Evolutionary conservation across 805 yeast genomes (phyloP).

Genomic region (Spathaspora girioi): DNA sequence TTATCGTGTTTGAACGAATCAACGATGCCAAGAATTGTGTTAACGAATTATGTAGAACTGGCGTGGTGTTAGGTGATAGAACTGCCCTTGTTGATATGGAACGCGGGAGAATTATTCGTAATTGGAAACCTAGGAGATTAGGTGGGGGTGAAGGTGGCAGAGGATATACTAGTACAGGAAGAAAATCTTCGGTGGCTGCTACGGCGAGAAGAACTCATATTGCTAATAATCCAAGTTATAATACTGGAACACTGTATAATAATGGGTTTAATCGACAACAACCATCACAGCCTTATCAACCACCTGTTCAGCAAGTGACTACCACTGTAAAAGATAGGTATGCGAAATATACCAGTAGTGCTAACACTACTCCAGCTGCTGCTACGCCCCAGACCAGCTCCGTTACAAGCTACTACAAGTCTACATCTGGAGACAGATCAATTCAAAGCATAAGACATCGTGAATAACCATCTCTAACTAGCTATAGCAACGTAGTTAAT

Average conservation of each 20-base stretch:
- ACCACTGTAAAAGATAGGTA: constrained; percentile 17
- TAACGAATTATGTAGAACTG: constrained; percentile 49
- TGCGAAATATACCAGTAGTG: constrained; percentile 15
- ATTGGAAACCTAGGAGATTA: constrained; percentile 69
- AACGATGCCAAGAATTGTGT: constrained; percentile 60
- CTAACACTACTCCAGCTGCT: not conserved
- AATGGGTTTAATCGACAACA: constrained; percentile 1
- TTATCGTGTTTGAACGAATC: constrained; percentile 63
- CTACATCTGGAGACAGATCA: constrained; percentile 5
- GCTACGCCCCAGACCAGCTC: not conserved
- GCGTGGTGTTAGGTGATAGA: constrained; percentile 44
- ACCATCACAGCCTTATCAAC: constrained; percentile 8
- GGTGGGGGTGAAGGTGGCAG: constrained; percentile 96
- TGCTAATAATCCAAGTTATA: constrained; percentile 10
- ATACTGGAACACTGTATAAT: not conserved
- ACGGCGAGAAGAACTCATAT: constrained; percentile 23
- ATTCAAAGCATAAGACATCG: constrained; percentile 7
- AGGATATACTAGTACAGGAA: constrained; percentile 45
- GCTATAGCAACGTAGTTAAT: not conserved
- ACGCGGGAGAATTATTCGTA: constrained; percentile 59
- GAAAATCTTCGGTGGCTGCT: constrained; percentile 31
- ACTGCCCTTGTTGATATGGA: constrained; percentile 68
- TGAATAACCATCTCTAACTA: not conserved
- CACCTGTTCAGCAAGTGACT: constrained; percentile 5
- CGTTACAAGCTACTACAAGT: constrained; percentile 3